Percentiles rank a stretch among this genome's conserved stretches.
These are phyloP conservation scores for Lachancea sp. DNA, from an alignment of 805 yeast genomes.

Conservation along the genomic window DNA sequence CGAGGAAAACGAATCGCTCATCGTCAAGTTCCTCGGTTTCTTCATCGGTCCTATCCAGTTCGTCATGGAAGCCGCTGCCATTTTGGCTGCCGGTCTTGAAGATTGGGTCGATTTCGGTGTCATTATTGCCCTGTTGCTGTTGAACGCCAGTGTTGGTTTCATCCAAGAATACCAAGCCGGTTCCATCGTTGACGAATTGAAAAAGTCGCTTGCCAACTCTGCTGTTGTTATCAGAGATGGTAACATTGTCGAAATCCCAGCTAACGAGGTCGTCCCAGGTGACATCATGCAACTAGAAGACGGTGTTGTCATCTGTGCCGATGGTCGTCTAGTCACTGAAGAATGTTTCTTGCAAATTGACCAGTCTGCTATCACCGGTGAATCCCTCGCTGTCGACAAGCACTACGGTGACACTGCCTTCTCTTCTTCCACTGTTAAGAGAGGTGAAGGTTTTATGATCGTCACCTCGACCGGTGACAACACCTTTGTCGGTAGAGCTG, in stretches of 20 bases:
- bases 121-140: slow-evolving; percentile 75
- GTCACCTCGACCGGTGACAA: slow-evolving; percentile 93
- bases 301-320: slow-evolving; percentile 89
- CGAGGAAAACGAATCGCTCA: slow-evolving; percentile 75
- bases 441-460: slow-evolving; percentile 92
- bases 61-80: slow-evolving; percentile 96
- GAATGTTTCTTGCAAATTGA: slow-evolving; percentile 85
- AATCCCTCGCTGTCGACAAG: slow-evolving; percentile 92
- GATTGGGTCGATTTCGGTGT: slow-evolving; percentile 99
- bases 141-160: slow-evolving; percentile 93
- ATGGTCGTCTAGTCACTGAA: slow-evolving; percentile 83
- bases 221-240: slow-evolving; percentile 85
- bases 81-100: slow-evolving; percentile 90
- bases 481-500: slow-evolving; percentile 96
- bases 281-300: slow-evolving; percentile 88
- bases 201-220: slow-evolving; percentile 88
- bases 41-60: slow-evolving; percentile 94
- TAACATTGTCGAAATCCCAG: slow-evolving; percentile 62
- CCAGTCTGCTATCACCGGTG: slow-evolving; percentile 97
- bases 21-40: slow-evolving; percentile 77
- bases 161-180: slow-evolving; percentile 97
- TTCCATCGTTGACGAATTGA: slow-evolving; percentile 93
- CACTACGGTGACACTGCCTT: slow-evolving; percentile 78
- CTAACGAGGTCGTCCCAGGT: slow-evolving; percentile 91
- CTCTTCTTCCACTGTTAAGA: slow-evolving; percentile 91